Percentiles rank a stretch among this genome's conserved stretches.
Conservation (phyloP, 164 flowering plant species). For the Tetrastigma voinierianum region DNA sequence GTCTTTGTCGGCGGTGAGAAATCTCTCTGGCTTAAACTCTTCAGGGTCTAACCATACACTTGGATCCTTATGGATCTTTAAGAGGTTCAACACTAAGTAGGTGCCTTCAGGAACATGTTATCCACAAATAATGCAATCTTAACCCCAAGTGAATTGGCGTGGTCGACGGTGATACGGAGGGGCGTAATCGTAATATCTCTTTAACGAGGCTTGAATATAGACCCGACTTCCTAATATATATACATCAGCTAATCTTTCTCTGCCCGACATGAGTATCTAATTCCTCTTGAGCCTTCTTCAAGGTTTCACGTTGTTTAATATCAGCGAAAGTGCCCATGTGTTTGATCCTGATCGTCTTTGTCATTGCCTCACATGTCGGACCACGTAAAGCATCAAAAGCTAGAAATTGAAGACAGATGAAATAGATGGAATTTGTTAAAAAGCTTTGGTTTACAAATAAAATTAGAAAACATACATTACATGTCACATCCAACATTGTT, state of each 20-base stretch:
- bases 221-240: not conserved
- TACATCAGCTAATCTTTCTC: not conserved
- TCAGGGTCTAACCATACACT: constrained; percentile 1
- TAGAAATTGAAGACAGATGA: too few relatives aligned
- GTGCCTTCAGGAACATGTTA: constrained; percentile 9
- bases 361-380: not conserved
- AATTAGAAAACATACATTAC: too few relatives aligned
- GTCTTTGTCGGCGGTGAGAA: constrained; percentile 19
- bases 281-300: not conserved
- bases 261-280: not conserved
- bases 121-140: constrained; percentile 9
- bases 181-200: constrained; percentile 7
- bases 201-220: constrained; percentile 13
- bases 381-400: too few relatives aligned
- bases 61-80: constrained; percentile 8
- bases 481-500: too few relatives aligned
- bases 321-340: not conserved
- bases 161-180: constrained; percentile 3
- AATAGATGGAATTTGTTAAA: too few relatives aligned
- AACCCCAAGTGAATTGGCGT: not conserved
- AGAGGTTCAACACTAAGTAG: constrained; percentile 4
- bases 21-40: constrained; percentile 7
- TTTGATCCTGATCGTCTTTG: not conserved
- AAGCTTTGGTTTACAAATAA: too few relatives aligned
- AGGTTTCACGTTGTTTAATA: not conserved